phyloP scores from a whole-genome alignment of 148 eudicot genomes.

The Talinum fruticosum region DNA sequence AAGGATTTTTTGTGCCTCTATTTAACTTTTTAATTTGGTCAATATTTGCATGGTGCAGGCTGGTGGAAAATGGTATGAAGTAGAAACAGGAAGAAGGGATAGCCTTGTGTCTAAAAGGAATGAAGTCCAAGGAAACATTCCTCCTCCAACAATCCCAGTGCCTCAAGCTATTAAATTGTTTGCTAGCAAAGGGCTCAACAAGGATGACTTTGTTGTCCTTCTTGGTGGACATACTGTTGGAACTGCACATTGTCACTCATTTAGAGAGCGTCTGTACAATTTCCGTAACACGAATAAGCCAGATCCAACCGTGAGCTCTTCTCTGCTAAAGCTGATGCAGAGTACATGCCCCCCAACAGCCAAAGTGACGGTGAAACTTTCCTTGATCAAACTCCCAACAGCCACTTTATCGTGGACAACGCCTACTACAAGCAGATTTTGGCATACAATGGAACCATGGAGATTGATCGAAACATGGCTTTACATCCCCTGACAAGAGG shows the following conservation, averaged over 20 bases:
- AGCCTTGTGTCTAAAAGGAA: background rate
- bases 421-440: conserved; percentile 22
- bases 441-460: conserved; percentile 18
- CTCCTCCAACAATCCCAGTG: conserved; percentile 5
- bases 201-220: conserved; percentile 39
- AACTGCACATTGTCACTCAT: conserved; percentile 25
- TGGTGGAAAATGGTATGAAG: conserved; percentile 22
- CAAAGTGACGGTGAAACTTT: conserved; percentile 17
- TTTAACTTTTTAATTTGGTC: no score
- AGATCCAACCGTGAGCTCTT: conserved; percentile 33
- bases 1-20: background rate
- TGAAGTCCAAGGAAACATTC: conserved; percentile 12
- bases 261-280: conserved; percentile 18
- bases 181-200: conserved; percentile 27
- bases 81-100: conserved; percentile 27
- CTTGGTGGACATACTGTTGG: conserved; percentile 38
- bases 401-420: conserved; percentile 18
- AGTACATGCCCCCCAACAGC: conserved; percentile 31
- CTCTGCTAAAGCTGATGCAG: conserved; percentile 23
- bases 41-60: no score
- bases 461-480: conserved; percentile 20
- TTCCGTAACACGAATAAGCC: conserved; percentile 14
- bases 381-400: conserved; percentile 25
- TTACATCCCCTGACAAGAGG: conserved; percentile 7
- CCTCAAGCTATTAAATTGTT: conserved; percentile 20